These are phyloP conservation scores for Penicillium concentricum DNA, from an alignment of 2,329 filamentous ascomycete species.

Conservation along the genomic window DNA sequence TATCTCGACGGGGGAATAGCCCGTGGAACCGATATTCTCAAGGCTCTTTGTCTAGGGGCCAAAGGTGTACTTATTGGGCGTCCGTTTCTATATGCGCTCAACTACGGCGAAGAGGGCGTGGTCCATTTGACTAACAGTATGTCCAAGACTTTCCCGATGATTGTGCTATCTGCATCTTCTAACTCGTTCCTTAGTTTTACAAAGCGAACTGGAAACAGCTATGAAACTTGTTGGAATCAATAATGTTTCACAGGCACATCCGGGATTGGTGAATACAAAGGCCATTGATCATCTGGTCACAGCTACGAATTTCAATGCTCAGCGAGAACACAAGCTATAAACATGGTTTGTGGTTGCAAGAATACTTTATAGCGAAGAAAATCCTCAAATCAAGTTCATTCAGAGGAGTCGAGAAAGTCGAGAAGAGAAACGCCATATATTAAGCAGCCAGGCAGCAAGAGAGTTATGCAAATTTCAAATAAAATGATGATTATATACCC, in stretches of 20 bases:
- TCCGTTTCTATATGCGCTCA: too few species aligned
- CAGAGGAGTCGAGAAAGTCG: neutral
- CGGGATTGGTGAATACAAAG: neutral
- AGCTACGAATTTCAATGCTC: neutral
- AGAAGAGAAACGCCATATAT: neutral
- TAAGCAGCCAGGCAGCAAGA: neutral
- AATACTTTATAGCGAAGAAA: neutral
- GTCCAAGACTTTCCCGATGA: too few species aligned
- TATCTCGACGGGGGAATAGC: too few species aligned
- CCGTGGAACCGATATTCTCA: too few species aligned
- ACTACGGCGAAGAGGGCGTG: too few species aligned
- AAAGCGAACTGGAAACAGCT: neutral
- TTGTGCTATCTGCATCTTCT: too few species aligned
- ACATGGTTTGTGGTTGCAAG: neutral
- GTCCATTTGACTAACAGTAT: too few species aligned
- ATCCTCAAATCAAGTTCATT: neutral
- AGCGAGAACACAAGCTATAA: neutral
- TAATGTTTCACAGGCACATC: neutral
- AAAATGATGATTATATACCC: neutral
- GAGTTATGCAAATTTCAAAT: neutral
- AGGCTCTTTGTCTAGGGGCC: too few species aligned
- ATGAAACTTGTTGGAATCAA: neutral
- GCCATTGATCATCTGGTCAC: neutral
- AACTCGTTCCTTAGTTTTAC: too few species aligned
- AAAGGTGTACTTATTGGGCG: too few species aligned